Base-by-base conservation (phyloP, 1,284 basidiomycete species). In the Meripilus lineatus region DNA sequence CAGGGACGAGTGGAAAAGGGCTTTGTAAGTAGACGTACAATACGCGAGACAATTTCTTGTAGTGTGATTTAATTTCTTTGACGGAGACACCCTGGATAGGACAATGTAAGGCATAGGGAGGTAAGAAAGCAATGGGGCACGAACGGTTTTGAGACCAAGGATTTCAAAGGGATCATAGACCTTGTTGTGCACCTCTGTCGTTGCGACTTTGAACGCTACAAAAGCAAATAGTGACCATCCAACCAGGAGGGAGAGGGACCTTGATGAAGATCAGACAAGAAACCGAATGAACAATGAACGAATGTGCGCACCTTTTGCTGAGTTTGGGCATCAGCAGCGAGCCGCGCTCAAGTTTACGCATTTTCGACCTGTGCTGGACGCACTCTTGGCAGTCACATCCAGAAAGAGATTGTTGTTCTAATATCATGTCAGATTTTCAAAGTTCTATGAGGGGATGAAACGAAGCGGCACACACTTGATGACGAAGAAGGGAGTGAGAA, bases 131-230 rank as follows among this genome's bases (percentile, higher is more conserved):
- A n/a, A 18, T 8, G 18, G 13, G 32, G 32, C 8, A 57, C 70
- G 47, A 51, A 89, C 88, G n/a, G 71, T 63, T 11, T 69, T 72
- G 49, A 99, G 79, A 20, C 89, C 93, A 22, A 99, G 76, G 56
- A 99, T 95, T 58, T 93, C 84, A 57, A 95, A 99, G 1, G 96
- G 96, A 63, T 99, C 82, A 64, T 98, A 99, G 4, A 93, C 66
- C 50, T 81, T 84, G 65, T 70, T 81, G 35, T 87, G 84, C 32
- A 70, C 51, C 54, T 75, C 69, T 50, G 79, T 68, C 51, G 72
- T 73, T n/a, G 77, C 71, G 41, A 83, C 80, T 58, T 78, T 77
- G 64, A 84, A 84, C 6, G 70, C 75, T 40, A 95, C 67, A 58
- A 77, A 83, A 10, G 69, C 83, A 44, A 93, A 81, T 3, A 81